Conservation (phyloP, 2,329 filamentous ascomycete species). For the Karstenula rhodostoma region DNA sequence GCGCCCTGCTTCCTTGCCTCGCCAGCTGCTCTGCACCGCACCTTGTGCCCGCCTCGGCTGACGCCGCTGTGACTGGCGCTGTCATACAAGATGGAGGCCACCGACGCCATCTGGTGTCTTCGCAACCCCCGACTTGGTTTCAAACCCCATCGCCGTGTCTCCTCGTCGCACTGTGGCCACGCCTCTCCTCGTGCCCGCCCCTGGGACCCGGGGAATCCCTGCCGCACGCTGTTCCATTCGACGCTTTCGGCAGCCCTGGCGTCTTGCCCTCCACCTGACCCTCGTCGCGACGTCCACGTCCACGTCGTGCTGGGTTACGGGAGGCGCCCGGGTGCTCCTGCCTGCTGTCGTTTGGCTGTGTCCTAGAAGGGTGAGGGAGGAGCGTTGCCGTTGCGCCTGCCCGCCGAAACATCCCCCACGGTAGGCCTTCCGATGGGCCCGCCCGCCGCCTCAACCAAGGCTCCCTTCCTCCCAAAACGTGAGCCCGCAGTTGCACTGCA, state of each 20-base stretch:
- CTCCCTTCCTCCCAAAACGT: background rate
- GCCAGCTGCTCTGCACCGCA: slow-evolving; percentile 9
- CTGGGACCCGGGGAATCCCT: slow-evolving; percentile 20
- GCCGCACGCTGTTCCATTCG: slow-evolving; percentile 16
- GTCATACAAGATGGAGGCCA: slow-evolving; percentile 41
- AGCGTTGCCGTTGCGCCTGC: slow-evolving; percentile 11
- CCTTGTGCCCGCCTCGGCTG: slow-evolving; percentile 20
- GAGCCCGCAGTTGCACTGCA: slow-evolving; percentile 21
- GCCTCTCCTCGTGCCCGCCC: slow-evolving; percentile 21
- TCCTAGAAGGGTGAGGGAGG: slow-evolving; percentile 12
- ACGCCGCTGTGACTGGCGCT: slow-evolving; percentile 26
- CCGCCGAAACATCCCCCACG: background rate
- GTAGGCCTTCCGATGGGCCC: background rate
- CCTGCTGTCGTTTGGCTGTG: background rate
- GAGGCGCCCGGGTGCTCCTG: slow-evolving; percentile 12
- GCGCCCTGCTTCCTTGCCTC: slow-evolving; percentile 17
- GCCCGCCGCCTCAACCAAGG: background rate
- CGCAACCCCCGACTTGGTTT: slow-evolving; percentile 31
- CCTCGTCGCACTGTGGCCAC: slow-evolving; percentile 14
- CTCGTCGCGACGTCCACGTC: slow-evolving; percentile 17
- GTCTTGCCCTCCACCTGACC: slow-evolving; percentile 23
- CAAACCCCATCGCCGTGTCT: slow-evolving; percentile 26
- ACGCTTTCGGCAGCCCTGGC: slow-evolving; percentile 26
- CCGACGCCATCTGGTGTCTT: slow-evolving; percentile 39
- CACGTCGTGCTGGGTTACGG: slow-evolving; percentile 18